These are phyloP conservation scores for Colletotrichum endophyticum DNA, from an alignment of 2,329 filamentous ascomycete species.

Conservation along the genomic window DNA sequence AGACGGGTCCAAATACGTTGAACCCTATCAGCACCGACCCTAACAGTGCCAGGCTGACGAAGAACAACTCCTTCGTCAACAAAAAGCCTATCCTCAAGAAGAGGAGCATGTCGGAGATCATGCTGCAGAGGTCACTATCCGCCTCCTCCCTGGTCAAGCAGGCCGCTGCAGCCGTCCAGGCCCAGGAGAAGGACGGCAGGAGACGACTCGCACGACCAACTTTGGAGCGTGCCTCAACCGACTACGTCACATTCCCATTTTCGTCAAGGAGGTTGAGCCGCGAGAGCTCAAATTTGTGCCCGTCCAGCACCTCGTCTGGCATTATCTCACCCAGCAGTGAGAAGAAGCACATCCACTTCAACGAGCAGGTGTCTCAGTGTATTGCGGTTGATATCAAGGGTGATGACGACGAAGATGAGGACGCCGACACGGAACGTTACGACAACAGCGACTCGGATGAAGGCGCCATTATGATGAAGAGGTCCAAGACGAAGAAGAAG, in stretches of 20 bases:
- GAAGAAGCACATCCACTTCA: slow-evolving; percentile 92
- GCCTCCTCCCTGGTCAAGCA: slow-evolving; percentile 89
- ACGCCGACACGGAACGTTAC: slow-evolving; percentile 41
- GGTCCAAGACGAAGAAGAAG: slow-evolving; percentile 61
- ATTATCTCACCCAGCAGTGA: slow-evolving; percentile 66
- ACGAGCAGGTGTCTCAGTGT: slow-evolving; percentile 93
- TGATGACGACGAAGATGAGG: slow-evolving; percentile 74
- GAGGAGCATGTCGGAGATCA: slow-evolving; percentile 92
- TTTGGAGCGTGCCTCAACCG: slow-evolving; percentile 69
- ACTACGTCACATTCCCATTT: slow-evolving; percentile 71
- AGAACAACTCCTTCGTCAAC: slow-evolving; percentile 67
- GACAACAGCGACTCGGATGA: slow-evolving; percentile 76
- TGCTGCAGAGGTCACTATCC: slow-evolving; percentile 88
- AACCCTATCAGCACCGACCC: slow-evolving; percentile 47
- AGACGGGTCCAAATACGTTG: slow-evolving; percentile 68
- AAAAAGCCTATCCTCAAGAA: slow-evolving; percentile 97
- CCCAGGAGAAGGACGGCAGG: slow-evolving; percentile 69
- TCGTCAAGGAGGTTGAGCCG: slow-evolving; percentile 65
- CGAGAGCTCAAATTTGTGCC: slow-evolving; percentile 68
- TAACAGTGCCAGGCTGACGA: slow-evolving; percentile 50
- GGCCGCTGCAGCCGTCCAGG: slow-evolving; percentile 84
- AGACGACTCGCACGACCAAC: slow-evolving; percentile 55
- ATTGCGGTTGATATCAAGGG: slow-evolving; percentile 91
- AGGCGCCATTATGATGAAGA: slow-evolving; percentile 83
- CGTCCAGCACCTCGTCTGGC: slow-evolving; percentile 76